Percentiles rank a stretch among this genome's conserved stretches.
These are phyloP conservation scores for Groenewaldozyma sp. DNA, from an alignment of 1,139 yeast species.

Conservation along the genomic window DNA sequence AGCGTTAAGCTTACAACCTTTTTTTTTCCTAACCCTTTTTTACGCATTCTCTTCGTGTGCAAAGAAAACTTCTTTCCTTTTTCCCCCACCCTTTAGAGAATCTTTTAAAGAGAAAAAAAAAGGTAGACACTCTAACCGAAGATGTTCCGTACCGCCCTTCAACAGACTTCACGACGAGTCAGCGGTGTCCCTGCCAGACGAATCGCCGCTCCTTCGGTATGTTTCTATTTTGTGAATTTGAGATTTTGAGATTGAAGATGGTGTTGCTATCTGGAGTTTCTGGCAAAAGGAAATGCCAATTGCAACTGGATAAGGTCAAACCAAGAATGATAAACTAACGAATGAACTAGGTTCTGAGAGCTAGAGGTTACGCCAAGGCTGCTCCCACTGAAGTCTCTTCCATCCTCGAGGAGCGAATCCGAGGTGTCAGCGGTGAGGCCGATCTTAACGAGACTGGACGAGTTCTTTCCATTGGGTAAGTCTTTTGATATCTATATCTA, in stretches of 20 bases:
- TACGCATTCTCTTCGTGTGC: neutral
- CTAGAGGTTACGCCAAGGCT: constrained; percentile 87
- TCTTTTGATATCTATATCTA: too few relatives aligned
- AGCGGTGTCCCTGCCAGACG: constrained; percentile 30
- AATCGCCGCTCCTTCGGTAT: constrained; percentile 23
- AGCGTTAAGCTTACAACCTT: too few relatives aligned
- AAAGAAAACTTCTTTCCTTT: constrained; percentile 6
- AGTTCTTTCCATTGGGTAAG: constrained; percentile 93
- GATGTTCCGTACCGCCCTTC: constrained; percentile 36
- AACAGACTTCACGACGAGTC: constrained; percentile 33
- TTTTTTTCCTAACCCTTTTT: neutral
- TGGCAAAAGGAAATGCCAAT: too few relatives aligned
- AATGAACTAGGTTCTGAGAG: constrained; percentile 6
- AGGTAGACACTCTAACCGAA: constrained; percentile 12
- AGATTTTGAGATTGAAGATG: too few relatives aligned
- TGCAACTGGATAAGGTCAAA: too few relatives aligned
- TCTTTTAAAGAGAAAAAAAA: constrained; percentile 10
- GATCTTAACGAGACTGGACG: constrained; percentile 99
- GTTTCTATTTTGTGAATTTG: constrained; percentile 13
- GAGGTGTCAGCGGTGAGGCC: constrained; percentile 97
- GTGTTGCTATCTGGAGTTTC: too few relatives aligned
- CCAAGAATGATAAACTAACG: too few relatives aligned
- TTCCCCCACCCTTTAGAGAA: constrained; percentile 9
- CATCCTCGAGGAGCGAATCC: constrained; percentile 97
- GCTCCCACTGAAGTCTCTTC: constrained; percentile 99